Evolutionary conservation across 176 grass and related monocot genomes (phyloP).

Genomic region (Oryza rufipogon): DNA sequence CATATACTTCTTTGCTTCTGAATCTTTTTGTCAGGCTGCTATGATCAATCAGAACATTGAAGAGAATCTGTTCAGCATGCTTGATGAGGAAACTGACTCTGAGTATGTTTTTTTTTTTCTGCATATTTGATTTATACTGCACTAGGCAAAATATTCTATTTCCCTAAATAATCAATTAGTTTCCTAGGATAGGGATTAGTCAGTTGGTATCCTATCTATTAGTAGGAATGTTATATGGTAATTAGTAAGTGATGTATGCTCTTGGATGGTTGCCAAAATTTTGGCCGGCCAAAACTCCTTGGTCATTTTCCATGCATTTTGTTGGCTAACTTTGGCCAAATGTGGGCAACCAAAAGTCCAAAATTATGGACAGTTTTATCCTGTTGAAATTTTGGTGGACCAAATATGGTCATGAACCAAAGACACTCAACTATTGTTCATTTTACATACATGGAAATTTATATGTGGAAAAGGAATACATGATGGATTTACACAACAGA

Average conservation of each 20-base stretch:
- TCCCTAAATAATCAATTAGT: not conserved
- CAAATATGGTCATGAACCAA: not conserved
- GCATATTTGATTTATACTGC: not conserved
- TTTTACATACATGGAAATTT: not conserved
- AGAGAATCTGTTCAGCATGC: slow-evolving; percentile 94
- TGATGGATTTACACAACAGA: not conserved
- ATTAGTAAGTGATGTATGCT: not conserved
- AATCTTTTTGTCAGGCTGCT: slow-evolving; percentile 64
- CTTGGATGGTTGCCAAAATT: not conserved
- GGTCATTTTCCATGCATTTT: not conserved
- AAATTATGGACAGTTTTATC: not conserved
- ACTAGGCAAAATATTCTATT: slow-evolving; percentile 22
- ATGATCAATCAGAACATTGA: slow-evolving; percentile 87
- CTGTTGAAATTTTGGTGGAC: not conserved
- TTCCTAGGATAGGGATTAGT: not conserved
- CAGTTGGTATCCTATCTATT: not conserved
- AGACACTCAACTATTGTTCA: not conserved
- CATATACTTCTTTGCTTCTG: slow-evolving; percentile 20
- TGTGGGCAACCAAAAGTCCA: not conserved
- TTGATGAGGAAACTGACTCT: slow-evolving; percentile 96
- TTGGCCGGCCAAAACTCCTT: not conserved
- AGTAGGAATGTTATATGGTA: not conserved
- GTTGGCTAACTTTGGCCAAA: not conserved
- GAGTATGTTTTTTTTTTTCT: slow-evolving; percentile 70
- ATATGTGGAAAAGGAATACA: not conserved